Evolutionary conservation across 352 stramenopile genomes (phyloP).

Genomic region (Hyphochytrium catenoides): DNA sequence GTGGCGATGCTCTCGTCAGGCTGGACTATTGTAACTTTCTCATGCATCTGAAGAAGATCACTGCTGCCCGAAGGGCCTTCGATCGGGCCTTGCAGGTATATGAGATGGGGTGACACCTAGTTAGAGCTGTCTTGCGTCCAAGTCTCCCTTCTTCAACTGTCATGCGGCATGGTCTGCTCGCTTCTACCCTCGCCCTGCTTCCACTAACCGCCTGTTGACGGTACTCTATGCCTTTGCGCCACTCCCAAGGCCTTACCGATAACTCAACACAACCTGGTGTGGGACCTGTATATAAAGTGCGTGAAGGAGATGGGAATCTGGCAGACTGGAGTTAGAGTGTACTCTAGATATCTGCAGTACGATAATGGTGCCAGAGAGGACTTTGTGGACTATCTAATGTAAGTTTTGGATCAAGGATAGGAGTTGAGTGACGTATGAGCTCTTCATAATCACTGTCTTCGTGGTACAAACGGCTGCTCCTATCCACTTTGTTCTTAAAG

Average conservation of each 20-base stretch:
- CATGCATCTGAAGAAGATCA: slow-evolving; percentile 41
- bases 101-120: no score
- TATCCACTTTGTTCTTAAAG: no score
- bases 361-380: slow-evolving; percentile 36
- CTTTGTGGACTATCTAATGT: slow-evolving; percentile 48
- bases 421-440: no score
- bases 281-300: slow-evolving; percentile 73
- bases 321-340: slow-evolving; percentile 53
- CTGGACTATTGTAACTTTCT: slow-evolving; percentile 60
- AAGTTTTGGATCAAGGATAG: no score
- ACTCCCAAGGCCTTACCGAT: slow-evolving; percentile 88
- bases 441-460: no score
- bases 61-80: slow-evolving; percentile 56
- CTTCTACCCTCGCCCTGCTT: no score
- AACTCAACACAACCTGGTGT: slow-evolving; percentile 92
- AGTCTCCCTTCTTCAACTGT: no score
- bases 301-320: slow-evolving; percentile 42
- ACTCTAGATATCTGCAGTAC: slow-evolving; percentile 58
- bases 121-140: no score
- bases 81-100: slow-evolving; percentile 82
- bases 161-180: no score
- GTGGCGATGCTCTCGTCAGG: slow-evolving; percentile 1
- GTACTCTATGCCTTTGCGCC: no score
- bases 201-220: no score
- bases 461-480: no score